Percentiles rank a stretch among this genome's conserved stretches.
Evolutionary conservation across 1,284 basidiomycete genomes (phyloP).

Genomic region (Sporisorium iseilematis-ciliati): DNA sequence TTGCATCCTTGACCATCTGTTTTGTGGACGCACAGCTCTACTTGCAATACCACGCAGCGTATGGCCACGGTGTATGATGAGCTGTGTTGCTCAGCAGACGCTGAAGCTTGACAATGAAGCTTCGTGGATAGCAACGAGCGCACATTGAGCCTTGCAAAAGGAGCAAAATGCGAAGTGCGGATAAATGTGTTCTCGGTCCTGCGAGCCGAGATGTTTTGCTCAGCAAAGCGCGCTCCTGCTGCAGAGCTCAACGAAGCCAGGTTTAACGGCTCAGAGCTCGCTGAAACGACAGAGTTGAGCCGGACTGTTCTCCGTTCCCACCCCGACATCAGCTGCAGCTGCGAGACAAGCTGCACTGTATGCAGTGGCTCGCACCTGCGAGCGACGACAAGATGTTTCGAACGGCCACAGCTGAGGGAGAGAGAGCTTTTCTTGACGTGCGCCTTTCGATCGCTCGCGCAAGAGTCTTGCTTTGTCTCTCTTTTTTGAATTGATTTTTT

Average conservation of each 20-base stretch:
- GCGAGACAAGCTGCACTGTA: too few species aligned
- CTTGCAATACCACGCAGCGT: too few species aligned
- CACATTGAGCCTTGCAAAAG: background rate
- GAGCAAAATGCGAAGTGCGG: constrained; percentile 1
- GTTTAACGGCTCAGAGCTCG: too few species aligned
- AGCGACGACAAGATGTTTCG: background rate
- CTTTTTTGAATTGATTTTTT: background rate
- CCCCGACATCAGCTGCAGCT: too few species aligned
- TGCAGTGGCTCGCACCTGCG: background rate
- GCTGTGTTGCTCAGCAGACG: too few species aligned
- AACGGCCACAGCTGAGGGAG: background rate
- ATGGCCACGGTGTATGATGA: too few species aligned
- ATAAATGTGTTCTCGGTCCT: background rate
- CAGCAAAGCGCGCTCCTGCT: background rate
- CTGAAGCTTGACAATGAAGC: too few species aligned
- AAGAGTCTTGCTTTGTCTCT: background rate
- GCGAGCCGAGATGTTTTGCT: background rate
- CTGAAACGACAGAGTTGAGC: too few species aligned
- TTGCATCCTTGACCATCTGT: too few species aligned
- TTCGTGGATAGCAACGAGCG: too few species aligned
- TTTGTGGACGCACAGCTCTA: background rate
- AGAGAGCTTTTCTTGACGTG: background rate
- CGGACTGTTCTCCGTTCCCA: too few species aligned
- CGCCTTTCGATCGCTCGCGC: constrained; percentile 1
- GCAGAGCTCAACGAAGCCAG: too few species aligned